Percentiles rank a stretch among this genome's conserved stretches.
Evolutionary conservation across 345 rosid species (phyloP).

Genomic region (Sisymbrium altissimum): DNA sequence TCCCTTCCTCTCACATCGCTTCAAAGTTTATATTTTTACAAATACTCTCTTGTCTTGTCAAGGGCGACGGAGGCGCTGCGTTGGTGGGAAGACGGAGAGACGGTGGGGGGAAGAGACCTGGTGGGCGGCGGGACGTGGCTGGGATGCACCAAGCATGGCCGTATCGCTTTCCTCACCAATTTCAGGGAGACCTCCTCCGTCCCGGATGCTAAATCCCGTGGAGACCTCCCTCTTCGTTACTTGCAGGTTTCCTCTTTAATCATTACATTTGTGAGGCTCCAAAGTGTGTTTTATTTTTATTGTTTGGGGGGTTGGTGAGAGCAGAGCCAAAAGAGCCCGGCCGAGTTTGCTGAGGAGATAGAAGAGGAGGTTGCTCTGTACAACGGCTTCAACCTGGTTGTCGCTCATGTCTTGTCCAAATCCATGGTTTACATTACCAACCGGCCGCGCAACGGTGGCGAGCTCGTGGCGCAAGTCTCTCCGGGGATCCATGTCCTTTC

Average conservation of each 20-base stretch:
- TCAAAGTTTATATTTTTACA: neutral
- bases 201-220: conserved; percentile 52
- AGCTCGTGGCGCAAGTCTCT: conserved; percentile 46
- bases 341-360: conserved; percentile 58
- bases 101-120: conserved; percentile 73
- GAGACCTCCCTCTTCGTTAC: conserved; percentile 68
- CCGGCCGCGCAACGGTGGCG: conserved; percentile 39
- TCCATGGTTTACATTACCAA: conserved; percentile 74
- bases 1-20: neutral
- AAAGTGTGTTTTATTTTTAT: neutral
- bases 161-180: conserved; percentile 70
- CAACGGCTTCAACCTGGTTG: conserved; percentile 69
- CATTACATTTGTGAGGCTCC: too few relatives aligned
- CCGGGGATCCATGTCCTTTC: conserved; percentile 77
- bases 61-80: conserved; percentile 65
- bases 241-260: conserved; percentile 15
- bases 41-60: neutral
- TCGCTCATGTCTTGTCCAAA: conserved; percentile 48
- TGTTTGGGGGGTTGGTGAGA: neutral
- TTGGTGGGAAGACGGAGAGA: conserved; percentile 67
- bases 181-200: conserved; percentile 42
- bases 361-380: conserved; percentile 44
- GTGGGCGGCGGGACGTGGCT: conserved; percentile 83
- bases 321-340: conserved; percentile 58
- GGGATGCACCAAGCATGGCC: conserved; percentile 58